These are phyloP conservation scores for Allium fistulosum DNA, from an alignment of 106 monocot genomes.

Conservation along the genomic window DNA sequence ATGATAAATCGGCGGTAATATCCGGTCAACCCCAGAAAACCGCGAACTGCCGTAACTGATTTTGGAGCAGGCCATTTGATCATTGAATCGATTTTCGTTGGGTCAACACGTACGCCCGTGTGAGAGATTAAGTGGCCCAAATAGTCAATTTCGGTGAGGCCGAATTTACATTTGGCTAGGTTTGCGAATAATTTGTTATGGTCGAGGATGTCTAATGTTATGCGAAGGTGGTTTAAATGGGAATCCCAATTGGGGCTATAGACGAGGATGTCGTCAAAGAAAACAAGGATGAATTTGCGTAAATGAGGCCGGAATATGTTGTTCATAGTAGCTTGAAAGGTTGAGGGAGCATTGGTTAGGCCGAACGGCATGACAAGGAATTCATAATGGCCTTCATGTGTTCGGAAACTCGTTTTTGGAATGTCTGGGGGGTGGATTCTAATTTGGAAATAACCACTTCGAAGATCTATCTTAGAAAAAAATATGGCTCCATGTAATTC, in stretches of 20 bases:
- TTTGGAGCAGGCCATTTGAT: not conserved
- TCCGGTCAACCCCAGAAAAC: not conserved
- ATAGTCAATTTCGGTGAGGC: not conserved
- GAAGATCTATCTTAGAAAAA: not conserved
- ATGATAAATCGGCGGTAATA: not conserved
- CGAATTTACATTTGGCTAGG: not conserved
- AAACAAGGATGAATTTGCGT: not conserved
- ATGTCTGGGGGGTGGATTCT: not conserved
- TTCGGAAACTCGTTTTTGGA: not conserved
- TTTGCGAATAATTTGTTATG: not conserved
- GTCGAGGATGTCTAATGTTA: not conserved
- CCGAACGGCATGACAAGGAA: not conserved
- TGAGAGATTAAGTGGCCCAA: constrained; percentile 2
- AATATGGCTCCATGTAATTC: not conserved
- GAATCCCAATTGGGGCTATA: not conserved
- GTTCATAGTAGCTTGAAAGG: constrained; percentile 1
- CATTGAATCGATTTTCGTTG: not conserved
- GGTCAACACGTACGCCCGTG: not conserved
- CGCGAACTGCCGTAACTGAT: not conserved
- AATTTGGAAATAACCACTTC: not conserved
- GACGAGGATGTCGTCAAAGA: constrained; percentile 1
- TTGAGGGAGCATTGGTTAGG: not conserved
- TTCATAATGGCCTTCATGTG: not conserved
- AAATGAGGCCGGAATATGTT: not conserved
- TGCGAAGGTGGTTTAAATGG: not conserved